Base-by-base conservation (phyloP, 768 basidiomycete species). In the Myochromella boudieri region DNA sequence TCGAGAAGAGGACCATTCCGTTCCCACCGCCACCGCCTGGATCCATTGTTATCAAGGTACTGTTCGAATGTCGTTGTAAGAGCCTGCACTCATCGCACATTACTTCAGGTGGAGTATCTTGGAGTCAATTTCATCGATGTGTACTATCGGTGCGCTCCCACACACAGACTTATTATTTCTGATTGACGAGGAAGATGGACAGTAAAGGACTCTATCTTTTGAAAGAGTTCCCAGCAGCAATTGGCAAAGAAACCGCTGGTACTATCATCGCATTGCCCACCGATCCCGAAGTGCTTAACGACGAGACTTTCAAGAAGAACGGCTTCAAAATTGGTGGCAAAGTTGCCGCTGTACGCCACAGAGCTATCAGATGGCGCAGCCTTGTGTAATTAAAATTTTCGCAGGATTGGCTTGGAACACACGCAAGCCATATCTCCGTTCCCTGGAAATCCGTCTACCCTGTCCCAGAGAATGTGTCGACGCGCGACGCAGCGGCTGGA, bases 101-200 rank as follows among this genome's bases (percentile, higher is more conserved):
- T 6, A 34, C 24, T 21, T 17, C 28, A 86, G 87, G 72, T 84
- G 18, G 81, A 90, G 55, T 92, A 84, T 55, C 68, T 76, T 7
- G 91, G 90, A 6, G 77, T 95, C 57, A 97, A 97, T 70, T 97
- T 88, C 62, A 91, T 87, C 60, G 87, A 90, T 61, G 83, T 81
- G 34, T 95, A 97, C 64, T 82, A 78, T 60, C 75, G 93, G 80
- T 85, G 67, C 63, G 45, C 14, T 17, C n/a, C 28, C 37, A 29
- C 6, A 7, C 14, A 12, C 25, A 29, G 22, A 42, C 6, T 25
- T 10, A 15, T 31, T 17, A 34, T 7, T 17, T 6, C n/a, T 41
- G 11, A 4, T 27, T 20, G n/a, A 50, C 40, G 25, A 20, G 26
- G 45, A 15, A 33, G 14, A 14, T n/a, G n/a, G 46, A 15, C 20